A percentile compares a stretch with the other conserved stretches of the same genome.
phyloP scores from a whole-genome alignment of 495 filamentous ascomycete genomes.

The Xylaria curta region DNA sequence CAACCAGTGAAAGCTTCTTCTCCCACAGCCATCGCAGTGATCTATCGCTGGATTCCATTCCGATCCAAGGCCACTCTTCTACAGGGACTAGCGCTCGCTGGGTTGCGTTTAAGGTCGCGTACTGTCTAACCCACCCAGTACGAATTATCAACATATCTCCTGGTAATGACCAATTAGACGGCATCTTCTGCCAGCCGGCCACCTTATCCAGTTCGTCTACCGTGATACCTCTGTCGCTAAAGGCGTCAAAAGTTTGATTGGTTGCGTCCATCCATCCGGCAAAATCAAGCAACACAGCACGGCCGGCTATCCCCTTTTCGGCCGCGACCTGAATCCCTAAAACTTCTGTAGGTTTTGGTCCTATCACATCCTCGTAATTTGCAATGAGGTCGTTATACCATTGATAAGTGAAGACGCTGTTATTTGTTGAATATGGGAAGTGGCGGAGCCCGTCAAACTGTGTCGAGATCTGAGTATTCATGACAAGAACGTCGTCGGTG shows the following conservation, averaged over 20 bases:
- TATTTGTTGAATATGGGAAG: constrained; percentile 39
- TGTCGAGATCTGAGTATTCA: constrained; percentile 70
- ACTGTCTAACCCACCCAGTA: constrained; percentile 40
- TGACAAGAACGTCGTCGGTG: constrained; percentile 62
- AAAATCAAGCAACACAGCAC: constrained; percentile 57
- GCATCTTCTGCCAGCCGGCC: constrained; percentile 55
- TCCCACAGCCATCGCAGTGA: constrained; percentile 42
- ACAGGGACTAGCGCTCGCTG: constrained; percentile 35
- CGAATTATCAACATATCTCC: constrained; percentile 44
- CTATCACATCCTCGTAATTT: constrained; percentile 31
- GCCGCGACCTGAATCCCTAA: constrained; percentile 47
- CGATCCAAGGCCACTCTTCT: constrained; percentile 31
- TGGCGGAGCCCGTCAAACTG: constrained; percentile 74
- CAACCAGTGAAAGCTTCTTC: constrained; percentile 39
- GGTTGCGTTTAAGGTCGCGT: constrained; percentile 28
- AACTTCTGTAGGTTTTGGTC: constrained; percentile 25
- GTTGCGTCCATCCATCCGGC: constrained; percentile 44
- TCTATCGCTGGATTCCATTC: constrained; percentile 37
- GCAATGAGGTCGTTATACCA: constrained; percentile 35
- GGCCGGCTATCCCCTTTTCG: constrained; percentile 57
- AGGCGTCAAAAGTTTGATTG: constrained; percentile 60
- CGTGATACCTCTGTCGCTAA: constrained; percentile 59
- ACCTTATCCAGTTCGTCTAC: constrained; percentile 57
- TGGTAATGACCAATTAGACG: constrained; percentile 28
- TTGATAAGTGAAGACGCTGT: constrained; percentile 21